Evolutionary conservation across 306 rosid genomes (phyloP), one percentile per base, ranked within the genome.

Genomic region (Begonia peltatifolia): DNA sequence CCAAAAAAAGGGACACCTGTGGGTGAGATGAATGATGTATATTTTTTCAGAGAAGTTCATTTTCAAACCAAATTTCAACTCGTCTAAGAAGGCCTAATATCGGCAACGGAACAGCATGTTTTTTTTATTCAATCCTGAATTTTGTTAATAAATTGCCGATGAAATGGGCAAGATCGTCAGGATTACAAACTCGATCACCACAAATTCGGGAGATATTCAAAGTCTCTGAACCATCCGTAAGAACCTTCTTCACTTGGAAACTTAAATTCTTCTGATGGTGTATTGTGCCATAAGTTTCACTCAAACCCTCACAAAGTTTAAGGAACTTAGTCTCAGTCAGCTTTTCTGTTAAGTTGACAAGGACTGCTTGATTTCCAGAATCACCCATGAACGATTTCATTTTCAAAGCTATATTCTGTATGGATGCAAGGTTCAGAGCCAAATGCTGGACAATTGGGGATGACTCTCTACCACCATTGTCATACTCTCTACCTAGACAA

Each of bases 111-210:
- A n/a, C 20, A 20, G 48, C 15, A 47, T 42, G 41, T 52, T 22
- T 59, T 60, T 60, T 16, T 61, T 12, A 43, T 14, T 47, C 41
- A 42, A 65, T 65, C 41, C 58, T 17, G 3, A 66, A 65, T 56
- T 67, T 57, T 38, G 65, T 48, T 47, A 76, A 43, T 56, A 64
- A 59, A 41, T 14, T 49, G 43, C 68, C 71, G 6, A 78, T 67
- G 57, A 83, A 79, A 50, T 49, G 65, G 57, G 76, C 63, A 42
- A 90, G 94, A 72, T 79, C 88, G 47, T 69, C 71, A 41, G 84
- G 79, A 44, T 68, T 59, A 59, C 71, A 73, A 63, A 80, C 41
- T 41, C 53, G 71, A 61, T 66, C 76, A 14, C 65, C n/a, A 49
- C 20, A 62, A 16, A 63, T 71, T 83, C 68, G 66, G 49, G 75